These are phyloP conservation scores for Pichia gijzeniarum DNA, from an alignment of 805 yeast genomes.

Conservation along the genomic window DNA sequence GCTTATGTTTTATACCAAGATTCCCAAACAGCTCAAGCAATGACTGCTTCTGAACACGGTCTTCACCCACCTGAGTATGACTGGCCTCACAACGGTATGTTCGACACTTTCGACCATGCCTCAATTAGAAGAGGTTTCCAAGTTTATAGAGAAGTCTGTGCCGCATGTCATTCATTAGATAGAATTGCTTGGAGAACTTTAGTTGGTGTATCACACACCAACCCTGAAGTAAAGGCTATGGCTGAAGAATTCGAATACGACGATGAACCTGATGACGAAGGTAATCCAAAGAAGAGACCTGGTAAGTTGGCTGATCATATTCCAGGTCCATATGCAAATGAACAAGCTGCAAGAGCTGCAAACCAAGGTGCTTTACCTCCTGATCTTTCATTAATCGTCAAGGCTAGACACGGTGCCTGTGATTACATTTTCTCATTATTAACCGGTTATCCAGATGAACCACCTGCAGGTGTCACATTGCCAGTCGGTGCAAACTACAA, in stretches of 20 bases:
- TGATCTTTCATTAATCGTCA: slow-evolving; percentile 91
- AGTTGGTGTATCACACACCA: slow-evolving; percentile 93
- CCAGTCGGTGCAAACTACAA: slow-evolving; percentile 96
- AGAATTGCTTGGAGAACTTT: slow-evolving; percentile 98
- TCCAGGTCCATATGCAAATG: slow-evolving; percentile 95
- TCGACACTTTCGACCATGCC: slow-evolving; percentile 87
- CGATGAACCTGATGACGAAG: slow-evolving; percentile 94
- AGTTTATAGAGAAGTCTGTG: slow-evolving; percentile 98
- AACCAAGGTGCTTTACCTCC: slow-evolving; percentile 99
- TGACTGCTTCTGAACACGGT: slow-evolving; percentile 99
- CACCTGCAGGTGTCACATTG: slow-evolving; percentile 93
- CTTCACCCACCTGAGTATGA: slow-evolving; percentile 88
- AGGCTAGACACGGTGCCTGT: slow-evolving; percentile 98
- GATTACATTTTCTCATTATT: slow-evolving; percentile 92
- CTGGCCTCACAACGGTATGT: slow-evolving; percentile 94
- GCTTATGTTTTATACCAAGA: slow-evolving; percentile 80
- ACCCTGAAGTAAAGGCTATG: slow-evolving; percentile 84
- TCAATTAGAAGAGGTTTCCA: slow-evolving; percentile 98
- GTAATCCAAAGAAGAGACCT: slow-evolving; percentile 95
- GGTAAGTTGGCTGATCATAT: slow-evolving; percentile 95
- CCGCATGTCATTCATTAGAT: slow-evolving; percentile 96
- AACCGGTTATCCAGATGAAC: slow-evolving; percentile 98
- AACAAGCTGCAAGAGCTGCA: slow-evolving; percentile 99
- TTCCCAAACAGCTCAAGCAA: slow-evolving; percentile 82
- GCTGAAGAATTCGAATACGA: slow-evolving; percentile 97